Conservation (phyloP, 1,284 basidiomycete genomes). For the Tilletia walkeri region DNA sequence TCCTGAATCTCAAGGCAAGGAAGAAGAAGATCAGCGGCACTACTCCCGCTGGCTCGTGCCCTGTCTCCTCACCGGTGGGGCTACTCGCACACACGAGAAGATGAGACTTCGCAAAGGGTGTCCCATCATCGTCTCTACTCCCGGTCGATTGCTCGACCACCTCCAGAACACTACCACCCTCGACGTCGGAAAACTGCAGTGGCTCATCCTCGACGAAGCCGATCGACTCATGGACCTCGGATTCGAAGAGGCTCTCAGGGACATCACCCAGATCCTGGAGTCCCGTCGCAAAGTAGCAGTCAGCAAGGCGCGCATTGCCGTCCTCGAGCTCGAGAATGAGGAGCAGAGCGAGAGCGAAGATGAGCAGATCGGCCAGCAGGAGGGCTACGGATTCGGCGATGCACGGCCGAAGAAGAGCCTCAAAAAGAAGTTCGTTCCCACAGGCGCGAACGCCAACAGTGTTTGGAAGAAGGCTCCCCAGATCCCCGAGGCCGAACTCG, state of each 20-base stretch:
- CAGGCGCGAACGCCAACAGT: not conserved
- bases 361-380: conserved; percentile 16
- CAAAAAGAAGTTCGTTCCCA: not conserved
- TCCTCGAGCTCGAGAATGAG: conserved; percentile 26
- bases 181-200: conserved; percentile 86
- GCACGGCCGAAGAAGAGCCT: not conserved
- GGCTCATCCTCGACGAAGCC: conserved; percentile 95
- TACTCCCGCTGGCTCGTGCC: conserved; percentile 81
- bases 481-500: conserved; percentile 25
- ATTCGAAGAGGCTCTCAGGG: conserved; percentile 61
- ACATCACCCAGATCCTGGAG: conserved; percentile 67
- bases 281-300: conserved; percentile 43
- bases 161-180: conserved; percentile 81
- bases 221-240: conserved; percentile 75
- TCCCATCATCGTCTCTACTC: conserved; percentile 70
- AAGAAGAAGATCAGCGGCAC: conserved; percentile 52
- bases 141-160: conserved; percentile 72
- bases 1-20: conserved; percentile 33
- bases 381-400: not conserved
- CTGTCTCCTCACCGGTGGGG: conserved; percentile 76
- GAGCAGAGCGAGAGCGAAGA: conserved; percentile 52
- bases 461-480: not conserved
- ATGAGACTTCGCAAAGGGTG: conserved; percentile 70
- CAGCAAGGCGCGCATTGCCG: conserved; percentile 60
- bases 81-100: conserved; percentile 72